These are phyloP conservation scores for Thymus mandschuricus DNA, from an alignment of 257 asterid genomes.

Conservation along the genomic window DNA sequence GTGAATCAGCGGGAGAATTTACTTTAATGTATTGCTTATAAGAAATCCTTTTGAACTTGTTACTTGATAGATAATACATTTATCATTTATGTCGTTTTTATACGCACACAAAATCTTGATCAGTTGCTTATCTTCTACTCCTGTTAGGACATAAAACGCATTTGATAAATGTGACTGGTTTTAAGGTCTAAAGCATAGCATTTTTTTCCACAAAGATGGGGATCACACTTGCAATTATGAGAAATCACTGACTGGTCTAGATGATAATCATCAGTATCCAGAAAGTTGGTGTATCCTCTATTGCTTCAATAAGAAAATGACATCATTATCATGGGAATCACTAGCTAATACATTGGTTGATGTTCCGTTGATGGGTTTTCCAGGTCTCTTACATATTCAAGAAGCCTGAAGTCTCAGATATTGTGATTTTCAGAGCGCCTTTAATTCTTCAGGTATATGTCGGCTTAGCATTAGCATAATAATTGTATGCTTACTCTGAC, in stretches of 20 bases:
- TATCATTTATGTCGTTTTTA: neutral
- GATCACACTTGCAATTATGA: neutral
- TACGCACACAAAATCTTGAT: conserved; percentile 16
- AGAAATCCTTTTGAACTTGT: neutral
- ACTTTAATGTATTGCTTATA: conserved; percentile 2
- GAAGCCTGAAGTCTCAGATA: conserved; percentile 80
- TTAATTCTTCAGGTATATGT: conserved; percentile 70
- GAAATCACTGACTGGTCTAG: neutral
- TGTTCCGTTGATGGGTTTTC: conserved; percentile 26
- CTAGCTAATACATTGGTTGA: conserved; percentile 15
- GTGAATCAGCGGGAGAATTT: conserved; percentile 16
- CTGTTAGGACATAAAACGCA: conserved; percentile 17
- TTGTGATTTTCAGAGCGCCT: conserved; percentile 92
- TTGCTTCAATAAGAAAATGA: conserved; percentile 11
- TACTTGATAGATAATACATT: neutral
- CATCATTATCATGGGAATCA: neutral
- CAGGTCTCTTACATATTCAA: conserved; percentile 90
- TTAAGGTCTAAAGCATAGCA: neutral
- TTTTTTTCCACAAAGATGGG: neutral
- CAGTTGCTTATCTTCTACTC: conserved; percentile 1
- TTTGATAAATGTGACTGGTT: conserved; percentile 9
- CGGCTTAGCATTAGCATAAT: conserved; percentile 5
- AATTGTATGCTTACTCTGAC: neutral
- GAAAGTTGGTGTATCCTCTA: conserved; percentile 8
- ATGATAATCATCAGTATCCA: neutral